Base-by-base conservation (phyloP, 176 grass and related monocot genomes). In the Puya raimondii region DNA sequence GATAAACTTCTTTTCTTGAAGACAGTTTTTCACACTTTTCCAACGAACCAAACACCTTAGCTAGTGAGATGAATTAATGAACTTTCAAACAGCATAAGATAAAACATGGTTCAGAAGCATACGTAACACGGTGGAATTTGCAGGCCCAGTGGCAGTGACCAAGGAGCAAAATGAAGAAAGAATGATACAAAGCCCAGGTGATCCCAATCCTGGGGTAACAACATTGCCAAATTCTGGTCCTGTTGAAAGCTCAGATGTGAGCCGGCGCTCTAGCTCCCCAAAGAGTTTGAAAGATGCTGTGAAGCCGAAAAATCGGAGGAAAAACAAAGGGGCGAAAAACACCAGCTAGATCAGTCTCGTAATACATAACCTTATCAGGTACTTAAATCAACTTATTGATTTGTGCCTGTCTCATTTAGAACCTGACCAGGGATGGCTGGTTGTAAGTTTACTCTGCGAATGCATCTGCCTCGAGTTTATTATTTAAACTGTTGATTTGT, bases 211-310 rank as follows among this genome's bases (percentile, higher is more conserved):
- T 15, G 75, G 78, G 58, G 66, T 42, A 51, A 73, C 70, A 76
- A 79, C 20, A 11, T 42, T 58, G 47, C 22, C 70, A 72, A 81
- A 51, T 70, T 77, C 80, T 77, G 70, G 25, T 10, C 47, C 25
- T 53, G 76, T 51, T 75, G 76, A 63, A 73, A 67, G 65, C 67
- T 82, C 80, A 48, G 68, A 63, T 51, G 80, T 23, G 64, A 65
- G 25, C 47, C 85, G 82, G 81, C 84, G 84, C 78, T 66, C 59
- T 65, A 54, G 51, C 74, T 79, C 72, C 0, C 77, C 94, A 14
- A 90, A 97, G 80, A 92, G 74, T 80, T 84, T 97, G 81, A 88
- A 84, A 71, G 94, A 88, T 68, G 84, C 89, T 11, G 80, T 99
- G 64, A 99, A 99, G 81, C 82, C 84, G 42, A 93, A 84, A 86